These are phyloP conservation scores for Hypericum androsaemum DNA, from an alignment of 345 rosid species.

Conservation along the genomic window DNA sequence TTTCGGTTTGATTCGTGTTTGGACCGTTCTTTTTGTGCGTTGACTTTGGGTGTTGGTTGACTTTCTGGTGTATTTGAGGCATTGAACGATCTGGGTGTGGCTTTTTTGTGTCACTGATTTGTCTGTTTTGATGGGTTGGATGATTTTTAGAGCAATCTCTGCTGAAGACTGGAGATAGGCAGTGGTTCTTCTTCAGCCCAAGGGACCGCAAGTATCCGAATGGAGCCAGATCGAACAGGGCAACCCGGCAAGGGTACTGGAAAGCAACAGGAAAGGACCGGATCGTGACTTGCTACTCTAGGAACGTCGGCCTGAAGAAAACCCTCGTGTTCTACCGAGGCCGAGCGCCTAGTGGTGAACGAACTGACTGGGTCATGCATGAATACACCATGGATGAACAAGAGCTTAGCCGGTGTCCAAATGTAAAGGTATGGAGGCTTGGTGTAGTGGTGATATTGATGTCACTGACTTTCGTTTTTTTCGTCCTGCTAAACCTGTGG, in stretches of 20 bases:
- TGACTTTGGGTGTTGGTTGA: too few relatives aligned
- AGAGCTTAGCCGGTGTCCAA: constrained; percentile 59
- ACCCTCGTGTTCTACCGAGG: constrained; percentile 77
- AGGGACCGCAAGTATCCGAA: constrained; percentile 86
- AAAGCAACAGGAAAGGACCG: constrained; percentile 91
- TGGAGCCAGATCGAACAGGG: constrained; percentile 81
- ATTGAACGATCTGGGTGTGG: too few relatives aligned
- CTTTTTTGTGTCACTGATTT: too few relatives aligned
- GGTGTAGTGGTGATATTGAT: background rate
- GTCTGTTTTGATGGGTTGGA: too few relatives aligned
- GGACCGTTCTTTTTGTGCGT: too few relatives aligned
- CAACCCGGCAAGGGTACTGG: constrained; percentile 69
- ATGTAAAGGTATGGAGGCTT: constrained; percentile 40
- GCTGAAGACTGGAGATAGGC: constrained; percentile 48
- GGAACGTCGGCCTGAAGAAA: constrained; percentile 69
- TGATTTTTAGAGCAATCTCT: too few relatives aligned
- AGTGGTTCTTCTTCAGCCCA: constrained; percentile 82
- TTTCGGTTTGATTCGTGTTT: too few relatives aligned
- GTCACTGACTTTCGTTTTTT: background rate
- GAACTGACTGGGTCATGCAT: constrained; percentile 97
- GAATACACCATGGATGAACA: constrained; percentile 75
- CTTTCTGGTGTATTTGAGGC: too few relatives aligned
- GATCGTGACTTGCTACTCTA: constrained; percentile 33
- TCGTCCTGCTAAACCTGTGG: constrained; percentile 4
- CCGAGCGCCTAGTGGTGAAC: constrained; percentile 69